Conservation (phyloP, 139 green algal species). For the Marvania coccoides region DNA sequence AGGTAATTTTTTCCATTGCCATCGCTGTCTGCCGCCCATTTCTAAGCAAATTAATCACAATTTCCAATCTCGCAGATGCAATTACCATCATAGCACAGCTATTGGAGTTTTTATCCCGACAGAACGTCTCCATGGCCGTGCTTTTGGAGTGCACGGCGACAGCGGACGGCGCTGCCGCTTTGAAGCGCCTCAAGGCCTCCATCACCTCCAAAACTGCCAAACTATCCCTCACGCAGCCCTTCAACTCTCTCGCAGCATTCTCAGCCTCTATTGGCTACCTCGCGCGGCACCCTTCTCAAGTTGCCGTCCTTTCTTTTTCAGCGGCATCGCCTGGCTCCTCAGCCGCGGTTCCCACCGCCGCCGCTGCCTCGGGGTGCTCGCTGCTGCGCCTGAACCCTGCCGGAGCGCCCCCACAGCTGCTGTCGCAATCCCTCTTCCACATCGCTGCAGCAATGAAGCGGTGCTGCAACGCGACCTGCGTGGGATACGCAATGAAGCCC, state of each 20-base stretch:
- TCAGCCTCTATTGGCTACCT: neutral
- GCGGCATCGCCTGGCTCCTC: neutral
- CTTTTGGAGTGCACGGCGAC: slow-evolving; percentile 9
- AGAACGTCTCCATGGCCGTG: neutral
- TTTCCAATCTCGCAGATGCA: too few species aligned
- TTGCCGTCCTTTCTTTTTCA: slow-evolving; percentile 2
- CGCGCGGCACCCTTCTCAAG: neutral
- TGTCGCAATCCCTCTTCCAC: neutral
- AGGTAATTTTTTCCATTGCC: too few species aligned
- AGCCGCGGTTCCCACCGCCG: neutral
- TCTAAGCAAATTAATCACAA: too few species aligned
- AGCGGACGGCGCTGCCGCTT: neutral
- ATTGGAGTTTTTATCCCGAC: neutral
- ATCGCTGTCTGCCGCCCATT: too few species aligned
- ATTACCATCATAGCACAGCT: too few species aligned
- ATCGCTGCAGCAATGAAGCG: neutral
- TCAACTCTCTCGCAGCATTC: neutral
- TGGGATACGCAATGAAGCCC: slow-evolving; percentile 21
- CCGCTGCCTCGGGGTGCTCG: neutral
- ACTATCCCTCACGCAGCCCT: neutral
- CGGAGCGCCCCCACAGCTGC: neutral
- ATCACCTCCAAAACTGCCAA: neutral
- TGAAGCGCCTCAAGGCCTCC: neutral
- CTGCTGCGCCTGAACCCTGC: too few species aligned
- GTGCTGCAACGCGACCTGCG: neutral